Evolutionary conservation across 371 early-diverging fungal genomes (phyloP).

Genomic region (Funneliformis caledonium): DNA sequence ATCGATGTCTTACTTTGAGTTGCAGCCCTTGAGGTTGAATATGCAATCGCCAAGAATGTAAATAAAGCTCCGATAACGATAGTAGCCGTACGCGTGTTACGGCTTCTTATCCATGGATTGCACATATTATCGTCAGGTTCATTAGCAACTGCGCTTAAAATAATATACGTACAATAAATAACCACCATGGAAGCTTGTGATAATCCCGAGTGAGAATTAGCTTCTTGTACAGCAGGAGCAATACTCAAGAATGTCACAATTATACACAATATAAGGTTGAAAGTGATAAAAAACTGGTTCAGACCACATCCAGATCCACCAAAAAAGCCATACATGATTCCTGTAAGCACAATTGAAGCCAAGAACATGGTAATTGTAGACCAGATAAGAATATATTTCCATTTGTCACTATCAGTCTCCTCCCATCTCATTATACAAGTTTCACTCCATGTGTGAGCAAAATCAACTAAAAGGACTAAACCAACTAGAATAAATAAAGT

Average conservation of each 20-base stretch:
- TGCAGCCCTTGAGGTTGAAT: slow-evolving; percentile 92
- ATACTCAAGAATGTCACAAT: slow-evolving; percentile 72
- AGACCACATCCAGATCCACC: slow-evolving; percentile 76
- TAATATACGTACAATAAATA: slow-evolving; percentile 89
- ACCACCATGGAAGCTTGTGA: slow-evolving; percentile 94
- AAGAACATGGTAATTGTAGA: slow-evolving; percentile 69
- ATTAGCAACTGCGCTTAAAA: slow-evolving; percentile 84
- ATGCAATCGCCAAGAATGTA: slow-evolving; percentile 91
- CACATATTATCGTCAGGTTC: slow-evolving; percentile 77
- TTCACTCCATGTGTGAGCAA: slow-evolving; percentile 92
- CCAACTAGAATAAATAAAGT: slow-evolving; percentile 90
- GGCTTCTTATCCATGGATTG: slow-evolving; percentile 79
- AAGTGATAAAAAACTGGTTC: slow-evolving; percentile 91
- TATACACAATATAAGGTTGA: slow-evolving; percentile 80
- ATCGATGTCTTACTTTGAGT: slow-evolving; percentile 74
- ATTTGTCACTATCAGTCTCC: slow-evolving; percentile 68
- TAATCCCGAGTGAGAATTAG: slow-evolving; percentile 86
- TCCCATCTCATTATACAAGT: slow-evolving; percentile 85
- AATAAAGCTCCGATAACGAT: slow-evolving; percentile 92
- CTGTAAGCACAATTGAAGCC: slow-evolving; percentile 70
- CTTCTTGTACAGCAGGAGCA: slow-evolving; percentile 86
- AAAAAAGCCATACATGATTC: slow-evolving; percentile 81
- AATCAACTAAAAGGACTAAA: slow-evolving; percentile 88
- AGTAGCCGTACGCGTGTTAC: slow-evolving; percentile 81
- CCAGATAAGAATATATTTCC: slow-evolving; percentile 78